Conservation (phyloP, 2,329 filamentous ascomycete genomes). For the Teratosphaeriaceae sp. region DNA sequence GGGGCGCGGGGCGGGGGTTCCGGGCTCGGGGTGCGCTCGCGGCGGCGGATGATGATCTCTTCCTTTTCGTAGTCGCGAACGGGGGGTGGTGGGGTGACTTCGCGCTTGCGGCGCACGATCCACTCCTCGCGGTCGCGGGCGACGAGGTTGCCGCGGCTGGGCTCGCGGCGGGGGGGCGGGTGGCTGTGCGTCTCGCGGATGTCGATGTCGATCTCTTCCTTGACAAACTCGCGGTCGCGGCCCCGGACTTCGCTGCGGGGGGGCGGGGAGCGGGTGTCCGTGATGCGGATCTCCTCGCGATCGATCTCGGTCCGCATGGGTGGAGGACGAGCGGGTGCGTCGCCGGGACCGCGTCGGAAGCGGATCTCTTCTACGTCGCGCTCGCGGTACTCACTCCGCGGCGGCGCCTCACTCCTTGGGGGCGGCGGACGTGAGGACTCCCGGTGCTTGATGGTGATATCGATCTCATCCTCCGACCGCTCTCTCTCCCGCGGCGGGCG, state of each 20-base stretch:
- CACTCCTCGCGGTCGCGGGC: slow-evolving; percentile 30
- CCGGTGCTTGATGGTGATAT: slow-evolving; percentile 27
- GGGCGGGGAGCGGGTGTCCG: slow-evolving; percentile 18
- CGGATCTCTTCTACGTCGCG: slow-evolving; percentile 40
- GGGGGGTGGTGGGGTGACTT: slow-evolving; percentile 29
- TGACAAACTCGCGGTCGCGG: slow-evolving; percentile 6
- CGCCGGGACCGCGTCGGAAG: slow-evolving; percentile 36
- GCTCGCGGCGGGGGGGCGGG: slow-evolving; percentile 21
- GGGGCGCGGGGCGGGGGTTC: slow-evolving; percentile 23
- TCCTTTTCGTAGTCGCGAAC: slow-evolving; percentile 30
- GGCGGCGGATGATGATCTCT: slow-evolving; percentile 42
- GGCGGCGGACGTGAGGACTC: slow-evolving; percentile 15
- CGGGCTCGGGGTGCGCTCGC: slow-evolving; percentile 31
- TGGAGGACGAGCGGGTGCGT: slow-evolving; percentile 18
- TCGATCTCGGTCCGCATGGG: slow-evolving; percentile 22
- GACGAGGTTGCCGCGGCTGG: slow-evolving; percentile 30
- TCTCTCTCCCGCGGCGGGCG: slow-evolving; percentile 24
- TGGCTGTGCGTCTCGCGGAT: slow-evolving; percentile 34
- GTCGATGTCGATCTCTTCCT: slow-evolving; percentile 19
- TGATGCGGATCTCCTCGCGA: slow-evolving; percentile 34
- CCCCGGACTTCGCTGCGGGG: slow-evolving; percentile 12
- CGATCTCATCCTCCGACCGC: slow-evolving; percentile 27
- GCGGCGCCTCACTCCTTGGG: slow-evolving; percentile 32
- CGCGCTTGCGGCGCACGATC: slow-evolving; percentile 31
- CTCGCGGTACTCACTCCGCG: slow-evolving; percentile 21